These are phyloP conservation scores for Citrullus mucosospermus DNA, from an alignment of 306 rosid species.

Conservation along the genomic window DNA sequence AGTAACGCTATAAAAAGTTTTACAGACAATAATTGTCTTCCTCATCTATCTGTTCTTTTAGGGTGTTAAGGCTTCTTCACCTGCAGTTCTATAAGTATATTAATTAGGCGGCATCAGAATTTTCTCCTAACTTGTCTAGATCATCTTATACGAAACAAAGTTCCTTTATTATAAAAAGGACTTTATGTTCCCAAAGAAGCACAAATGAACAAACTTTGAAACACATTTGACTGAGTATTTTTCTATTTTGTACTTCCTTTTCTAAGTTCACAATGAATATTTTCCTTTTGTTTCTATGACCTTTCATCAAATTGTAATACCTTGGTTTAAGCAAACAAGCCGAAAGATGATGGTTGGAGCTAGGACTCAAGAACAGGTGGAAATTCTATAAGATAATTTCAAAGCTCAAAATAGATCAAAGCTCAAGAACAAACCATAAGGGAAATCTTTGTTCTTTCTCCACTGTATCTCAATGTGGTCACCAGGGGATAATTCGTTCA, in stretches of 20 bases:
- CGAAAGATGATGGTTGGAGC: no score
- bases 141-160: not conserved
- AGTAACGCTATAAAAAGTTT: not conserved
- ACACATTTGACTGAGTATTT: not conserved
- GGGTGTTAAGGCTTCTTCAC: not conserved
- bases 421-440: conserved; percentile 61
- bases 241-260: not conserved
- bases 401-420: not conserved
- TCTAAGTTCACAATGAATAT: not conserved
- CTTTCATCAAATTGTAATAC: not conserved
- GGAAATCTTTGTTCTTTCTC: conserved; percentile 91
- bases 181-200: not conserved
- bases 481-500: conserved; percentile 59
- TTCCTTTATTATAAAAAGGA: not conserved
- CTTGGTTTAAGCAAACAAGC: not conserved
- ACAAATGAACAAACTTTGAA: not conserved
- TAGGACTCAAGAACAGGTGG: not conserved
- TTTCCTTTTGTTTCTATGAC: not conserved
- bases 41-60: not conserved
- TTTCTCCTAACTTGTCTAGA: not conserved
- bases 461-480: conserved; percentile 90
- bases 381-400: not conserved
- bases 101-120: not conserved
- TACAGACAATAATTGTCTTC: not conserved
- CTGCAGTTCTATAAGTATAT: not conserved